phyloP scores from a whole-genome alignment of 1,139 yeast genomes.

The Hemisphaericaspora xylanilytica region DNA sequence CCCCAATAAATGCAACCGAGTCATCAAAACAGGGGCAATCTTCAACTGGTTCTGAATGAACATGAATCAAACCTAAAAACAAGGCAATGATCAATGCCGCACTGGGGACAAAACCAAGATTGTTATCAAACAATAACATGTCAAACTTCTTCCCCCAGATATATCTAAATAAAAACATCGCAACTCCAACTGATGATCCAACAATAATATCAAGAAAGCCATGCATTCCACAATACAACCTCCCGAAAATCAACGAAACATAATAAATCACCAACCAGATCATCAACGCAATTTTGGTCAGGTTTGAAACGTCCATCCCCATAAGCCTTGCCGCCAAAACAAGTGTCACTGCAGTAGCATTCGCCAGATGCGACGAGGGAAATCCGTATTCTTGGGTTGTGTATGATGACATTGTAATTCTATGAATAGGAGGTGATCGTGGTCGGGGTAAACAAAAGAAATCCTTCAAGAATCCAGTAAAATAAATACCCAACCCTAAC shows the following conservation, averaged over 20 bases:
- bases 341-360: slow-evolving; percentile 78
- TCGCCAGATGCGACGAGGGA: slow-evolving; percentile 91
- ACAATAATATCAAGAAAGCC: slow-evolving; percentile 74
- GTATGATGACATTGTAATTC: slow-evolving; percentile 85
- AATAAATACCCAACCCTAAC: slow-evolving; percentile 80
- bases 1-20: slow-evolving; percentile 91
- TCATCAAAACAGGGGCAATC: slow-evolving; percentile 97
- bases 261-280: slow-evolving; percentile 47
- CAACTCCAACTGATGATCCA: slow-evolving; percentile 65
- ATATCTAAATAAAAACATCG: slow-evolving; percentile 43
- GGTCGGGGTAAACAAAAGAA: slow-evolving; percentile 90
- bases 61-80: slow-evolving; percentile 53
- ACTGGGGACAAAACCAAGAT: slow-evolving; percentile 35
- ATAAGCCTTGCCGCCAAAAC: slow-evolving; percentile 33
- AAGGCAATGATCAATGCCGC: slow-evolving; percentile 31
- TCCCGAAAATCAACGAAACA: slow-evolving; percentile 67
- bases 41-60: slow-evolving; percentile 85
- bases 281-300: slow-evolving; percentile 12
- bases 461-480: slow-evolving; percentile 79
- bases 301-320: slow-evolving; percentile 11
- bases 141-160: slow-evolving; percentile 42
- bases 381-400: slow-evolving; percentile 94
- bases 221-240: slow-evolving; percentile 97
- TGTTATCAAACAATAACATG: slow-evolving; percentile 25
- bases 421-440: slow-evolving; percentile 82